Evolutionary conservation across 2,329 filamentous ascomycete genomes (phyloP).

Genomic region (Ophiostoma perfectum): DNA sequence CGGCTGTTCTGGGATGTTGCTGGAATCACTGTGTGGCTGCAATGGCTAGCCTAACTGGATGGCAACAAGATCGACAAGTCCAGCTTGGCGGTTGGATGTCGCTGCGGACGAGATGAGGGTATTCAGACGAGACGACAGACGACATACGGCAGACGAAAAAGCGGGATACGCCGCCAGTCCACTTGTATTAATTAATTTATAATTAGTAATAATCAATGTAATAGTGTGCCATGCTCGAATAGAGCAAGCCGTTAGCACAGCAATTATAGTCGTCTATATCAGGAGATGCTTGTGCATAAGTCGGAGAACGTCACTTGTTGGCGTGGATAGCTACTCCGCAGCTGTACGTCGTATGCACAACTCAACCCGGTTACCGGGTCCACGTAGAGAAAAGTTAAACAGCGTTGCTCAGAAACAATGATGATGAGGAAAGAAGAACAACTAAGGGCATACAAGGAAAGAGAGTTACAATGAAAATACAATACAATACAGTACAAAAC

Average conservation of each 20-base stretch:
- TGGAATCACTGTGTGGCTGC: not conserved
- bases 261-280: not conserved
- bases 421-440: too few relatives aligned
- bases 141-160: not conserved
- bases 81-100: not conserved
- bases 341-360: not conserved
- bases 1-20: not conserved
- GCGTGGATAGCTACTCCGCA: not conserved
- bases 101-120: not conserved
- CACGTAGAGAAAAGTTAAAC: too few relatives aligned
- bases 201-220: not conserved
- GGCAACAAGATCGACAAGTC: not conserved
- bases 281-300: not conserved
- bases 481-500: too few relatives aligned
- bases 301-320: not conserved
- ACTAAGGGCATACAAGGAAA: too few relatives aligned
- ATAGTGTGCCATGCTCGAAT: not conserved
- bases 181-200: not conserved
- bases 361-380: not conserved
- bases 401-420: too few relatives aligned
- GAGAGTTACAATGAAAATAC: too few relatives aligned
- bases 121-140: too few relatives aligned
- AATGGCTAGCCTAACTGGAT: not conserved
- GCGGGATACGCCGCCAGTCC: not conserved
- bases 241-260: not conserved